Conservation (phyloP, 441 rosid species). For the Dalechampia spathulata region DNA sequence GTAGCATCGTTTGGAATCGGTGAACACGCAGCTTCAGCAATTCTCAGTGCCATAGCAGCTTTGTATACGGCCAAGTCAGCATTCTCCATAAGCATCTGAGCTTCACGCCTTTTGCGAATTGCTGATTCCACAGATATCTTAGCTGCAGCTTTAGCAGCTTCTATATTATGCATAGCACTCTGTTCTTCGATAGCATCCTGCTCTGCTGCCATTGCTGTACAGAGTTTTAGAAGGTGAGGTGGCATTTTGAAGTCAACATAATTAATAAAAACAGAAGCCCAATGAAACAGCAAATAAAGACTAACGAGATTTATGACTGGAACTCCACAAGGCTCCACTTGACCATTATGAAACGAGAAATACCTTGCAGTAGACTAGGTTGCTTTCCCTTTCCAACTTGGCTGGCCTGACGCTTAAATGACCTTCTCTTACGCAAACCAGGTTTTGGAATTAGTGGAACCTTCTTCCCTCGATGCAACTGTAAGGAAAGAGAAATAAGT, state of each 20-base stretch:
- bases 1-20: conserved; percentile 30
- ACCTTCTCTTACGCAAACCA: conserved; percentile 68
- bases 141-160: conserved; percentile 43
- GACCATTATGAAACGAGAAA: not conserved
- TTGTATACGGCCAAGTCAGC: conserved; percentile 75
- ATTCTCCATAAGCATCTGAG: conserved; percentile 56
- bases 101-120: conserved; percentile 42
- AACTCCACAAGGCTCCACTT: too few species aligned
- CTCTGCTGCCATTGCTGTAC: conserved; percentile 41
- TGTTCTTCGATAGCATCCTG: conserved; percentile 43
- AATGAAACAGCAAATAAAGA: too few species aligned
- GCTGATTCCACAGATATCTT: conserved; percentile 34
- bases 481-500: conserved; percentile 15
- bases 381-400: conserved; percentile 75
- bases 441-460: conserved; percentile 52
- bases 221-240: not conserved
- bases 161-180: conserved; percentile 27
- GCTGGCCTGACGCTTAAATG: conserved; percentile 68
- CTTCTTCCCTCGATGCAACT: conserved; percentile 65
- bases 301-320: too few species aligned
- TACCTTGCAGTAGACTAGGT: conserved; percentile 47
- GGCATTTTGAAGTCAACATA: too few species aligned
- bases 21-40: conserved; percentile 49
- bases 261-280: too few species aligned
- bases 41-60: conserved; percentile 53